Evolutionary conservation across 2,329 filamentous ascomycete genomes (phyloP).

Genomic region (Elsinoe fawcettii): DNA sequence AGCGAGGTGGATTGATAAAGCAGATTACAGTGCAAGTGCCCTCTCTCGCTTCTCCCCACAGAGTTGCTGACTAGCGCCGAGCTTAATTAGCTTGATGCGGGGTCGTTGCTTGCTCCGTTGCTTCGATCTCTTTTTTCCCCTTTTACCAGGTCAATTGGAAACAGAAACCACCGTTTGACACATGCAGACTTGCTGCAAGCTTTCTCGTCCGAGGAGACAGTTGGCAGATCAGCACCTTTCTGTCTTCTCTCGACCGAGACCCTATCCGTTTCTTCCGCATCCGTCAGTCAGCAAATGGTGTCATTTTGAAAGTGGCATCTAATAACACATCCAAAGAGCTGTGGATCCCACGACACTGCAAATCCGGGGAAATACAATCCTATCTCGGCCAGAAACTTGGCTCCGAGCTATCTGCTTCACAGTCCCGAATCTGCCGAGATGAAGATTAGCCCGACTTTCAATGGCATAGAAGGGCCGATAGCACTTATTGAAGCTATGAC

Average conservation of each 20-base stretch:
- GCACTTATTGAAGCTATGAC: not conserved
- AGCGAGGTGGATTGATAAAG: not conserved
- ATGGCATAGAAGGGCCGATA: not conserved
- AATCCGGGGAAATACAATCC: constrained; percentile 4
- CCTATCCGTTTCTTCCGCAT: not conserved
- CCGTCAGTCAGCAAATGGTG: not conserved
- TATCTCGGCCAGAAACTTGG: not conserved
- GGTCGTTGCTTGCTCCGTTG: not conserved
- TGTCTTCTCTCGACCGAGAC: not conserved
- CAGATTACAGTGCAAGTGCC: not conserved
- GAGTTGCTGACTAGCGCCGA: not conserved
- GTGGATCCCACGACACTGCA: not conserved
- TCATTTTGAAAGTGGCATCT: not conserved
- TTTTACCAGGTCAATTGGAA: not conserved
- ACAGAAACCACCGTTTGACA: not conserved
- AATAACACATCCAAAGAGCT: not conserved
- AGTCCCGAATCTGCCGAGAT: no score
- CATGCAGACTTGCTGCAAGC: not conserved
- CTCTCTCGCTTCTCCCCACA: not conserved
- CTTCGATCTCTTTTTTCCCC: not conserved
- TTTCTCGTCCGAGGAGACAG: not conserved
- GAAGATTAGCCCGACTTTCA: not conserved
- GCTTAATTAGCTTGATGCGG: constrained; percentile 5
- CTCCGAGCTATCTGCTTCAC: not conserved
- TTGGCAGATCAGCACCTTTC: not conserved